phyloP scores from a whole-genome alignment of 2,329 filamentous ascomycete genomes.

The Diplodia scrobiculata region DNA sequence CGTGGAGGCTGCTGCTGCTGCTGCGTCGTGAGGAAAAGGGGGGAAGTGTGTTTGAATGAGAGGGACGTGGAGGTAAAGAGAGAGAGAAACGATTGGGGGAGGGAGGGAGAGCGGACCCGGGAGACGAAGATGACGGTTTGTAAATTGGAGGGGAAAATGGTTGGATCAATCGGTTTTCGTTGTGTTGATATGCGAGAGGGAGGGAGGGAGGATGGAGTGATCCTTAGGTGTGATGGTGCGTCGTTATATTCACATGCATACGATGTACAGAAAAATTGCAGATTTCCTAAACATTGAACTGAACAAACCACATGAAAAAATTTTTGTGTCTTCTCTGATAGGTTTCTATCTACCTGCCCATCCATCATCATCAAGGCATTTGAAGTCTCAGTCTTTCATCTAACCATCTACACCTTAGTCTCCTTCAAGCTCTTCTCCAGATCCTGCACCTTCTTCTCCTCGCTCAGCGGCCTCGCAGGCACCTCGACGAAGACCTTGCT shows the following conservation, averaged over 20 bases:
- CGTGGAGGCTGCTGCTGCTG: background rate
- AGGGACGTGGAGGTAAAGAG: too few relatives aligned
- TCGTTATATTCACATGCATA: too few relatives aligned
- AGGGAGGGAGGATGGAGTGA: too few relatives aligned
- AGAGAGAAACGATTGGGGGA: background rate
- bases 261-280: background rate
- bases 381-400: background rate
- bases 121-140: background rate
- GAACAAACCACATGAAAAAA: background rate
- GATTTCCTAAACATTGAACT: background rate
- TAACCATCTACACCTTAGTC: slow-evolving; percentile 23
- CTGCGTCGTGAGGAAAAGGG: background rate
- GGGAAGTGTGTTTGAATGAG: too few relatives aligned
- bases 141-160: too few relatives aligned
- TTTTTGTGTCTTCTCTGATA: background rate
- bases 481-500: slow-evolving; percentile 25
- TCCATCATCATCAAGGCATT: background rate
- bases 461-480: slow-evolving; percentile 21
- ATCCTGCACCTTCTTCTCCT: slow-evolving; percentile 26
- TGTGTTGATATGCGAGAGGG: too few relatives aligned
- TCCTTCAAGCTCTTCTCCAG: slow-evolving; percentile 28
- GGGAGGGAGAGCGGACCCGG: background rate
- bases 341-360: background rate
- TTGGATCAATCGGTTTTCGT: too few relatives aligned
- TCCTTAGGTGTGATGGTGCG: too few relatives aligned